Evolutionary conservation across 2,329 filamentous ascomycete species (phyloP).

Genomic region (Pseudomassariella vexata): DNA sequence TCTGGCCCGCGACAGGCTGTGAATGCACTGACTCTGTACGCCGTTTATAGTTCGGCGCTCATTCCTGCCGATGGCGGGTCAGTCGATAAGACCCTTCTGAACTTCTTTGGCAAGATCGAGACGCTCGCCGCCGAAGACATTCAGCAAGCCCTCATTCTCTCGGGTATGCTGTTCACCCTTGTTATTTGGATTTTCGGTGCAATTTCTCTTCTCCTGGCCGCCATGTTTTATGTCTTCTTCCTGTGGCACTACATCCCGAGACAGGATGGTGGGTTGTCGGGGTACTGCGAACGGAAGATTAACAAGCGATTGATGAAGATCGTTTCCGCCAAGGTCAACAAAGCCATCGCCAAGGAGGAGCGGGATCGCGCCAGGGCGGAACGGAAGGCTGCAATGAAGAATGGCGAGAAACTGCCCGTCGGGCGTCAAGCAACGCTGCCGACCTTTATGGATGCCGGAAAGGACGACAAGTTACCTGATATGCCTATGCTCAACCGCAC

Average conservation of each 20-base stretch:
- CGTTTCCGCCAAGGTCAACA: slow-evolving; percentile 81
- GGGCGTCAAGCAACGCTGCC: slow-evolving; percentile 65
- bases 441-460: slow-evolving; percentile 42
- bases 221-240: slow-evolving; percentile 79
- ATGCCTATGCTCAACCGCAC: slow-evolving; percentile 56
- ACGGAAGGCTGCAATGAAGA: slow-evolving; percentile 44
- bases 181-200: slow-evolving; percentile 83
- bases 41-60: slow-evolving; percentile 72
- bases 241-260: slow-evolving; percentile 88
- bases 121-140: slow-evolving; percentile 67
- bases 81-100: slow-evolving; percentile 59
- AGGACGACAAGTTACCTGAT: slow-evolving; percentile 45
- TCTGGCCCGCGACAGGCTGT: slow-evolving; percentile 88
- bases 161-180: slow-evolving; percentile 87
- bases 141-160: slow-evolving; percentile 76
- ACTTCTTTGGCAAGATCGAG: slow-evolving; percentile 80
- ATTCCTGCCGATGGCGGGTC: slow-evolving; percentile 46
- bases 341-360: slow-evolving; percentile 76
- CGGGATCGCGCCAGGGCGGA: slow-evolving; percentile 49
- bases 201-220: slow-evolving; percentile 67
- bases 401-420: slow-evolving; percentile 43
- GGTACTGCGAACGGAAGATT: slow-evolving; percentile 89
- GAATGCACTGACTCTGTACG: slow-evolving; percentile 83
- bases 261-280: slow-evolving; percentile 70
- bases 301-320: slow-evolving; percentile 80